Conservation (phyloP, 1,284 basidiomycete species). For the Moesziomyces globuligerus region DNA sequence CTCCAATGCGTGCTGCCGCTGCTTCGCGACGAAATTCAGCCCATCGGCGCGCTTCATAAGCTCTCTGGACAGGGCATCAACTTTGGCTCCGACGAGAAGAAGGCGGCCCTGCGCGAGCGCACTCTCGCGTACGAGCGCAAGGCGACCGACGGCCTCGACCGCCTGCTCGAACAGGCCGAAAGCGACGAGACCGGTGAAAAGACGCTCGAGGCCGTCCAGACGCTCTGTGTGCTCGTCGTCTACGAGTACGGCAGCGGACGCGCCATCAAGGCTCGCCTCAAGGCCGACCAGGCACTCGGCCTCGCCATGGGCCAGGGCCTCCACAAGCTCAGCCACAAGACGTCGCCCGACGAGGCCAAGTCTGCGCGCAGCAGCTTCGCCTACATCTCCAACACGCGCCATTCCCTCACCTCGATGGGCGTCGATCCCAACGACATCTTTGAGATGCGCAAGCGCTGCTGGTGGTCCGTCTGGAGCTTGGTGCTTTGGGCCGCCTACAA, state of each 20-base stretch:
- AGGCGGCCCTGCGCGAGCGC: conserved; percentile 39
- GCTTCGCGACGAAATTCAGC: conserved; percentile 51
- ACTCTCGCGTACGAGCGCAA: conserved; percentile 49
- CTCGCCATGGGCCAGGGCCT: conserved; percentile 62
- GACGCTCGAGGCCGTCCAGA: conserved; percentile 57
- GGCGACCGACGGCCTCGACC: conserved; percentile 55
- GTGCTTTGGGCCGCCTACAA: conserved; percentile 61
- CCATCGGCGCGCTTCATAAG: conserved; percentile 40
- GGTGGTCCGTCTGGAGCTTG: conserved; percentile 62
- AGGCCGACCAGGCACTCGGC: conserved; percentile 62
- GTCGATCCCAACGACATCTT: conserved; percentile 43
- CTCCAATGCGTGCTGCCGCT: conserved; percentile 57
- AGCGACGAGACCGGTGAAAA: conserved; percentile 32
- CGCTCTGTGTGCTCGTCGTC: conserved; percentile 54
- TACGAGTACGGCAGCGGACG: conserved; percentile 62
- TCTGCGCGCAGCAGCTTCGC: conserved; percentile 44
- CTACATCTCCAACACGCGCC: conserved; percentile 23
- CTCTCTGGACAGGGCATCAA: conserved; percentile 47
- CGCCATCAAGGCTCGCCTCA: conserved; percentile 59
- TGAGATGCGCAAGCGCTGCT: conserved; percentile 61
- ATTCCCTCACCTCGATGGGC: conserved; percentile 36
- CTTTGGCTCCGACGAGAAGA: conserved; percentile 52
- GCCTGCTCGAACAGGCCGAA: conserved; percentile 50
- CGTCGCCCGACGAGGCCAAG: conserved; percentile 19
- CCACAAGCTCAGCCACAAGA: conserved; percentile 49